These are phyloP conservation scores for Beauveria scarabaeidicola DNA, from an alignment of 2,329 filamentous ascomycete species.

Conservation along the genomic window DNA sequence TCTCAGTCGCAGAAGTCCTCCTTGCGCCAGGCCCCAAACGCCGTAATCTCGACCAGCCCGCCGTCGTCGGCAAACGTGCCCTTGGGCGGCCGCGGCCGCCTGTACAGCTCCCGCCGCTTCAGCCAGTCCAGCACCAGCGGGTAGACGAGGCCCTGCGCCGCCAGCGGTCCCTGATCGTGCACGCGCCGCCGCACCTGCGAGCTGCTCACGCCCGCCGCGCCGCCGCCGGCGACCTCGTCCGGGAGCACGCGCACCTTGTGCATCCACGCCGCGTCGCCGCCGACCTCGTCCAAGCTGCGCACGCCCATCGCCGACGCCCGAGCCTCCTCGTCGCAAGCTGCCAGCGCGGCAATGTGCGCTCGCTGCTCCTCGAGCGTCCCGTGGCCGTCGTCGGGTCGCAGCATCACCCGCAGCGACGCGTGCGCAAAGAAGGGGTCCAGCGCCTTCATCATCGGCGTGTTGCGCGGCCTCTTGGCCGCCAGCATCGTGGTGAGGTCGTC, in stretches of 20 bases:
- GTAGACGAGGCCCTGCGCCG: slow-evolving; percentile 47
- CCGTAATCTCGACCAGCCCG: neutral
- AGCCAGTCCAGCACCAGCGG: slow-evolving; percentile 51
- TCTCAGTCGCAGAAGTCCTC: neutral
- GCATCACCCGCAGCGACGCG: slow-evolving; percentile 54
- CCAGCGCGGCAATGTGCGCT: slow-evolving; percentile 40
- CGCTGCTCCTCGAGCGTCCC: slow-evolving; percentile 36
- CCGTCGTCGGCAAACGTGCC: slow-evolving; percentile 16
- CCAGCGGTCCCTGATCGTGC: slow-evolving; percentile 33
- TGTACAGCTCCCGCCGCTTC: slow-evolving; percentile 46
- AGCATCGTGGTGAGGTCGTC: neutral
- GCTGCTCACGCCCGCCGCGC: slow-evolving; percentile 39
- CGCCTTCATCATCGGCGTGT: slow-evolving; percentile 36
- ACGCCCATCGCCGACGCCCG: slow-evolving; percentile 16
- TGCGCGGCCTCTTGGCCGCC: neutral
- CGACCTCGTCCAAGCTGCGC: slow-evolving; percentile 38
- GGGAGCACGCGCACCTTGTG: slow-evolving; percentile 51
- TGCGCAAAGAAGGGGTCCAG: slow-evolving; percentile 56
- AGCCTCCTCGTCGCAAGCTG: neutral
- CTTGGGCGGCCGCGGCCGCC: slow-evolving; percentile 9
- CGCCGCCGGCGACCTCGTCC: slow-evolving; percentile 38
- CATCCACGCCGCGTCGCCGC: slow-evolving; percentile 51
- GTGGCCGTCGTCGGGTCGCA: slow-evolving; percentile 53
- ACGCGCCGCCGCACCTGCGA: slow-evolving; percentile 56
- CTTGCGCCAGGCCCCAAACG: neutral